Conservation (phyloP, 148 eudicot genomes). For the Rhododendron williamsianum region DNA sequence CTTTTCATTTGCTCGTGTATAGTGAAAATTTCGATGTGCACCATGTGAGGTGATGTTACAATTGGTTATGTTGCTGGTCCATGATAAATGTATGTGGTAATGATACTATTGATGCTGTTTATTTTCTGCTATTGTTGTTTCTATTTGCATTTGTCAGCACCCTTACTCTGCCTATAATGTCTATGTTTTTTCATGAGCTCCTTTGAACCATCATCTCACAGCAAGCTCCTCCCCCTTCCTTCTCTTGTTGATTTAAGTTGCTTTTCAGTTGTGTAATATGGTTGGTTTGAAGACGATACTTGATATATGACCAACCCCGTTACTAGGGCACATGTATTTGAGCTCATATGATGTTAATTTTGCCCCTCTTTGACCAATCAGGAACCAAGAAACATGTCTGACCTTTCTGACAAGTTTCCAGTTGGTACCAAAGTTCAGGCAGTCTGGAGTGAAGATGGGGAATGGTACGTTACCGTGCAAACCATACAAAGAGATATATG, state of each 20-base stretch:
- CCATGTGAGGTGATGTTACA: not conserved
- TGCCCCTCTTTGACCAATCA: slow-evolving; percentile 17
- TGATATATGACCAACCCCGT: not conserved
- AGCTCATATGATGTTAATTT: slow-evolving; percentile 5
- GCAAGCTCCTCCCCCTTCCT: not conserved
- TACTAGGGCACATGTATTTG: not conserved
- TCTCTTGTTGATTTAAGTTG: not conserved
- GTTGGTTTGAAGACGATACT: not conserved
- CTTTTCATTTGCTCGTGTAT: not conserved
- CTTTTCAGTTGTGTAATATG: not conserved
- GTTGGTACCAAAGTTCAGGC: slow-evolving; percentile 89
- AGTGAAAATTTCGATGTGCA: not conserved
- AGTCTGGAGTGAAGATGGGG: slow-evolving; percentile 97
- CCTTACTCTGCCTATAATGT: not conserved
- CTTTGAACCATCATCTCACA: not conserved
- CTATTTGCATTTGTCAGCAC: not conserved
- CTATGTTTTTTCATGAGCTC: not conserved
- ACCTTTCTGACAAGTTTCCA: slow-evolving; percentile 53
- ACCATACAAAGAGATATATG: not conserved
- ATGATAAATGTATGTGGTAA: not conserved
- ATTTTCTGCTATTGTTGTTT: not conserved
- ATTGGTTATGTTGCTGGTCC: not conserved
- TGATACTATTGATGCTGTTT: not conserved
- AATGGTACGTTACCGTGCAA: slow-evolving; percentile 51
- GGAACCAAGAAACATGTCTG: slow-evolving; percentile 35